Evolutionary conservation across 73 alveolate genomes (phyloP).

Genomic region (Paramecium biaurelia): DNA sequence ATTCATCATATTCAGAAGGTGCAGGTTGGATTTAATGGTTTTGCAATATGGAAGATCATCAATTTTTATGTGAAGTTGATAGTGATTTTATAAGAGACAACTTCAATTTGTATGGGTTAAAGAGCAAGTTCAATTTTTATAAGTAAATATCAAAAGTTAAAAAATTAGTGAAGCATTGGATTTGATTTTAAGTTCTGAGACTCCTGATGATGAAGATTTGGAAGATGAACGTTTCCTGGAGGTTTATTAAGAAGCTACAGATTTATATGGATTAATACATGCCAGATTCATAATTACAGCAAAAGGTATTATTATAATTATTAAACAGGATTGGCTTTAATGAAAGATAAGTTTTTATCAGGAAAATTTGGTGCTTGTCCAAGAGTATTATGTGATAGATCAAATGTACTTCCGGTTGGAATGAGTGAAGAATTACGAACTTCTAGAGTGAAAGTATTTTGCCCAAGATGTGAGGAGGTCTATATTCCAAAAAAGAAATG

Average conservation of each 20-base stretch:
- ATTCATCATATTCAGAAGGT: slow-evolving; percentile 56
- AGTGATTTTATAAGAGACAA: slow-evolving; percentile 88
- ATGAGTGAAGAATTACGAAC: slow-evolving; percentile 94
- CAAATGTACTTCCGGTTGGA: slow-evolving; percentile 92
- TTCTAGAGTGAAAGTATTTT: slow-evolving; percentile 94
- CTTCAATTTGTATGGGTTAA: slow-evolving; percentile 84
- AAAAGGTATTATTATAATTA: slow-evolving; percentile 72
- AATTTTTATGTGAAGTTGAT: slow-evolving; percentile 90
- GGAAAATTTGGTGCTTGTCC: slow-evolving; percentile 98
- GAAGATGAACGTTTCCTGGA: slow-evolving; percentile 86
- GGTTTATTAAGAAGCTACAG: slow-evolving; percentile 89
- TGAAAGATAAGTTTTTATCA: slow-evolving; percentile 91
- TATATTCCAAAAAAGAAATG: slow-evolving; percentile 90
- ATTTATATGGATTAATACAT: slow-evolving; percentile 94
- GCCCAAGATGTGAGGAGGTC: slow-evolving; percentile 98
- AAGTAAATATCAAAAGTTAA: not conserved
- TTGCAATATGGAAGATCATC: slow-evolving; percentile 94
- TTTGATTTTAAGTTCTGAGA: slow-evolving; percentile 90
- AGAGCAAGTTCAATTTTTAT: slow-evolving; percentile 66
- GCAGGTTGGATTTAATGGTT: slow-evolving; percentile 93
- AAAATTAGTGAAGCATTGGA: slow-evolving; percentile 76
- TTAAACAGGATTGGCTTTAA: slow-evolving; percentile 81
- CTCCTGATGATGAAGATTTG: slow-evolving; percentile 91
- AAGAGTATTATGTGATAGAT: slow-evolving; percentile 93
- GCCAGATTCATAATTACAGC: slow-evolving; percentile 94